These are phyloP conservation scores for Carex littledalei DNA, from an alignment of 176 grass and related monocot genomes.

Conservation along the genomic window DNA sequence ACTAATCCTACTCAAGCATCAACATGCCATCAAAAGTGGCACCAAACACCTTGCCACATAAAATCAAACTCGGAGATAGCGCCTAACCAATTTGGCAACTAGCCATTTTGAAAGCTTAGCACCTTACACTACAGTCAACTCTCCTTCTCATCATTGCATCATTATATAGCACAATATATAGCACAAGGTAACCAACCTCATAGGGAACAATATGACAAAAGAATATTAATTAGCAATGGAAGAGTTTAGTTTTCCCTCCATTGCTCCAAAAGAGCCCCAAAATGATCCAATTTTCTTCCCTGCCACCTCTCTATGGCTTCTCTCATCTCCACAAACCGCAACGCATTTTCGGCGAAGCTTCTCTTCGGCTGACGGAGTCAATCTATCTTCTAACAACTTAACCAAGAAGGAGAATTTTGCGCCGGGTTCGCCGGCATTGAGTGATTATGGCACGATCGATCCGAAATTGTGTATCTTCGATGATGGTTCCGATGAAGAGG, in stretches of 20 bases:
- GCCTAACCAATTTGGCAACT: slow-evolving; percentile 12
- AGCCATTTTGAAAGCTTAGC: slow-evolving; percentile 5
- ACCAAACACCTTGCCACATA: background rate
- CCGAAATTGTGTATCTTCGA: background rate
- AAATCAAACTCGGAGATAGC: background rate
- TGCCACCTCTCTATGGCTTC: background rate
- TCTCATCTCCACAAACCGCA: slow-evolving; percentile 12
- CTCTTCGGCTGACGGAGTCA: slow-evolving; percentile 19
- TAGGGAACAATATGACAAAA: background rate
- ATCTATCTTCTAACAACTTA: background rate
- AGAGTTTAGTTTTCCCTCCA: slow-evolving; percentile 28
- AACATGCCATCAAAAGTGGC: background rate
- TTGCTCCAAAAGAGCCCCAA: slow-evolving; percentile 14
- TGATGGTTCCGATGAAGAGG: slow-evolving; percentile 9
- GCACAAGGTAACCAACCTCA: background rate
- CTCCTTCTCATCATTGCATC: slow-evolving; percentile 22
- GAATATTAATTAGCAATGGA: slow-evolving; percentile 16
- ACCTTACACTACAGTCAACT: slow-evolving; percentile 24
- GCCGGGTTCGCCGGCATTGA: slow-evolving; percentile 16
- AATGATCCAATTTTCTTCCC: slow-evolving; percentile 17
- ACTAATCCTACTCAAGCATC: background rate
- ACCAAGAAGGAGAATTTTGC: background rate
- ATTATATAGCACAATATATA: slow-evolving; percentile 27
- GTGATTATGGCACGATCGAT: background rate
- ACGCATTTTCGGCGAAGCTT: slow-evolving; percentile 24